phyloP scores from a whole-genome alignment of 1,284 basidiomycete species.

The Stereum hirsutum region DNA sequence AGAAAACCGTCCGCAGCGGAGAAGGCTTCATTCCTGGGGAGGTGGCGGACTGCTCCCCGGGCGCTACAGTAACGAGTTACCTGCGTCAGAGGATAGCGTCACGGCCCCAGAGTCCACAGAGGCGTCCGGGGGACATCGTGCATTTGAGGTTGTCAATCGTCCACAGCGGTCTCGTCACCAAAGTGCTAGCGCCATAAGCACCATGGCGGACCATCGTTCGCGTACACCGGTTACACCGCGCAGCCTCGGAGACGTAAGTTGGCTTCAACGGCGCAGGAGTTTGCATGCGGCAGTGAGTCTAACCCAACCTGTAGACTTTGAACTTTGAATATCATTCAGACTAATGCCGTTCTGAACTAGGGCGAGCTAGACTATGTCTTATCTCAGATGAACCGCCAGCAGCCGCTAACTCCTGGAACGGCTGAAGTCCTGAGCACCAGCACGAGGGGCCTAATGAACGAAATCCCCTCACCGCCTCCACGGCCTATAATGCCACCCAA shows the following conservation, averaged over 20 bases:
- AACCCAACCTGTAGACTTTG: too few relatives aligned
- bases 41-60: conserved; percentile 34
- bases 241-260: conserved; percentile 62
- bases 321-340: too few relatives aligned
- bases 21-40: conserved; percentile 40
- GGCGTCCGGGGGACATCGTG: conserved; percentile 26
- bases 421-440: conserved; percentile 39
- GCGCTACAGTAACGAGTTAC: conserved; percentile 33
- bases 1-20: conserved; percentile 34
- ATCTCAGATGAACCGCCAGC: conserved; percentile 32
- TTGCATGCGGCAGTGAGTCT: conserved; percentile 54
- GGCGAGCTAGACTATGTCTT: conserved; percentile 60
- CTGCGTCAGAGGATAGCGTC: conserved; percentile 39
- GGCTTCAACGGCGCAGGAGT: conserved; percentile 63
- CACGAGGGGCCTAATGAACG: conserved; percentile 29
- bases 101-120: conserved; percentile 24
- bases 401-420: conserved; percentile 41
- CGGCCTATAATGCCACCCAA: conserved; percentile 30
- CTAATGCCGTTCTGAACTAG: conserved; percentile 32
- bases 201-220: conserved; percentile 24
- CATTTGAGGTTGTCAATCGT: conserved; percentile 68
- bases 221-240: conserved; percentile 24
- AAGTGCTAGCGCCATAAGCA: conserved; percentile 37
- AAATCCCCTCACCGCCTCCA: conserved; percentile 13
- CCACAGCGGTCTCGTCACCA: conserved; percentile 38